A percentile compares a stretch with the other conserved stretches of the same genome.
Conservation (phyloP, 2,329 filamentous ascomycete genomes). For the Geosmithia putterillii region DNA sequence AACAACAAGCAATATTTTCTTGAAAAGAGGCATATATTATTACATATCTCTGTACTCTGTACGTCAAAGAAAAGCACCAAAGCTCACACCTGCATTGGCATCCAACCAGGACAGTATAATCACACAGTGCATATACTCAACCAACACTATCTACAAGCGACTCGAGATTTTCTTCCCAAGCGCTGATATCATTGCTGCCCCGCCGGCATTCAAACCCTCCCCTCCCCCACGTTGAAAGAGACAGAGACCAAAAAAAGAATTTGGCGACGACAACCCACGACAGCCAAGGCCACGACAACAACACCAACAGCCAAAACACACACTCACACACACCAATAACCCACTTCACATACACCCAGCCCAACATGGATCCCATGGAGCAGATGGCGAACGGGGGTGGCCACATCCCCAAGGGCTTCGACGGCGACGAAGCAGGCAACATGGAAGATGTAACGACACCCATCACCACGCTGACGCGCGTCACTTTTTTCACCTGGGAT, state of each 20-base stretch:
- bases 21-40: too few species aligned
- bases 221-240: background rate
- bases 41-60: too few species aligned
- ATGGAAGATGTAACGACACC: constrained; percentile 33
- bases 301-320: background rate
- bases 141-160: too few species aligned
- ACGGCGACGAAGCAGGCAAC: constrained; percentile 43
- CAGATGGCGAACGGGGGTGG: constrained; percentile 17
- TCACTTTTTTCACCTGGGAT: background rate
- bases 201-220: background rate
- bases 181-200: background rate
- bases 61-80: too few species aligned
- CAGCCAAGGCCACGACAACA: background rate
- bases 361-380: constrained; percentile 25
- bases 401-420: constrained; percentile 40
- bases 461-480: background rate
- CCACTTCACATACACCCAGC: too few species aligned
- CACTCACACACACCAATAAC: too few species aligned
- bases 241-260: background rate
- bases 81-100: too few species aligned
- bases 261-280: background rate
- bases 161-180: background rate
- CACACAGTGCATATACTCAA: background rate
- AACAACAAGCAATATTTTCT: too few species aligned
- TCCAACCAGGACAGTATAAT: background rate